Base-by-base conservation (phyloP, 2,329 filamentous ascomycete genomes). In the Ophiostoma himal-ulmi region DNA sequence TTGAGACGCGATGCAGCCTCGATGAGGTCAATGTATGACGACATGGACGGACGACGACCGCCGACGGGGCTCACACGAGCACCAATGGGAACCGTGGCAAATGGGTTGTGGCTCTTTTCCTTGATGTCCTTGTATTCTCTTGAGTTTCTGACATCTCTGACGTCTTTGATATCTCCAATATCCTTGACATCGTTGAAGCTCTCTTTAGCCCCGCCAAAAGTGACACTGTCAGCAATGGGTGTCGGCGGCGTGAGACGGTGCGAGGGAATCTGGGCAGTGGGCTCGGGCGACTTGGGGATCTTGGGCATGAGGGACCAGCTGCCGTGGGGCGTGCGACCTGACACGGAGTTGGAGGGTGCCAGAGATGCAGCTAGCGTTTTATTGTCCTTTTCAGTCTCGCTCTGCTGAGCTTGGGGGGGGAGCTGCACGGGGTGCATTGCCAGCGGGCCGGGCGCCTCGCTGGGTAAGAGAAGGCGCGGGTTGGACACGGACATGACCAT, bases 21-120 rank as follows among this genome's bases (percentile, higher is more conserved):
- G 14, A 75, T 66, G 17, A 76, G 67, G 52, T 76, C 75, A 34
- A 75, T 69, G 41, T 76, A 74, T 13, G 70, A 72, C 1, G 70
- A 67, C 39, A 41, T 39, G 36, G 69, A 69, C 10, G 69, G 72
- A 10, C 67, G 70, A 5, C 30, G 68, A 17, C 68, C 17, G 69
- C 54, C 8, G 68, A 30, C 10, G 62, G 36, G 34, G 36, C 36
- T 65, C 7, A 5, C 34, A 34, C 34, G 30, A 17, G 68, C 52
- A 30, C 34, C 48, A 3, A 62, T 13, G n/a, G 41, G 34, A 7
- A 65, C 62, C 1, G 62, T n/a, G 3, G 62, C 20, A 26, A 65
- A 65, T 1, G 62, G 62, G 14, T 39, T 65, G 62, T 22, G 36
- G 62, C 62, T 26, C 57, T 62, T 62, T 30, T 62, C 57, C 22